Evolutionary conservation across 768 basidiomycete species (phyloP).

Genomic region (Porphyrellus cyaneotinctus): DNA sequence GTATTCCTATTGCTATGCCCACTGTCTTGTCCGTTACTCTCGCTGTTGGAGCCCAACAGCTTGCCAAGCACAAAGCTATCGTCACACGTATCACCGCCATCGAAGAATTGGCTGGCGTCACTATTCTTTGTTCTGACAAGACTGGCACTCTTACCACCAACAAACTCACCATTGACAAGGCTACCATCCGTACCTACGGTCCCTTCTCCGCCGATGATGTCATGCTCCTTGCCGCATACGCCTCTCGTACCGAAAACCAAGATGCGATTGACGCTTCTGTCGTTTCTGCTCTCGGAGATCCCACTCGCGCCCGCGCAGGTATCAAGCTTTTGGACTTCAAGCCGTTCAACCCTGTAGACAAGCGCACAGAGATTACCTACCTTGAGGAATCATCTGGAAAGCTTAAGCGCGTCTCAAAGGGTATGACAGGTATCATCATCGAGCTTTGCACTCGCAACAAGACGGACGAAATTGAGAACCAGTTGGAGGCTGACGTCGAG

Average conservation of each 20-base stretch:
- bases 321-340: conserved; percentile 99
- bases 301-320: conserved; percentile 73
- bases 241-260: conserved; percentile 98
- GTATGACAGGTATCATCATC: conserved; percentile 99
- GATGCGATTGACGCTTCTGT: conserved; percentile 94
- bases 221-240: conserved; percentile 91
- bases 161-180: conserved; percentile 96
- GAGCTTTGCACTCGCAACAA: conserved; percentile 98
- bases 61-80: conserved; percentile 99
- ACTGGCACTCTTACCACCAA: conserved; percentile 98
- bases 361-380: conserved; percentile 99
- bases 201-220: conserved; percentile 87
- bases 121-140: conserved; percentile 98
- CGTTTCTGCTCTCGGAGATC: conserved; percentile 72
- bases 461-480: conserved; percentile 86
- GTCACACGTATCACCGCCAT: conserved; percentile 99
- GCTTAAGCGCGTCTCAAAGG: conserved; percentile 98
- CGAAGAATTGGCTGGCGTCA: conserved; percentile 96
- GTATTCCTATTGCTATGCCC: conserved; percentile 99
- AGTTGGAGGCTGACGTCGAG: conserved; percentile 91
- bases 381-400: conserved; percentile 91
- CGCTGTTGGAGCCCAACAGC: conserved; percentile 97
- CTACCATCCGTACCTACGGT: conserved; percentile 88
- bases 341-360: conserved; percentile 99
- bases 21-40: conserved; percentile 97